These are phyloP conservation scores for Bipolaris zeicola DNA, from an alignment of 2,329 filamentous ascomycete genomes.

Conservation along the genomic window DNA sequence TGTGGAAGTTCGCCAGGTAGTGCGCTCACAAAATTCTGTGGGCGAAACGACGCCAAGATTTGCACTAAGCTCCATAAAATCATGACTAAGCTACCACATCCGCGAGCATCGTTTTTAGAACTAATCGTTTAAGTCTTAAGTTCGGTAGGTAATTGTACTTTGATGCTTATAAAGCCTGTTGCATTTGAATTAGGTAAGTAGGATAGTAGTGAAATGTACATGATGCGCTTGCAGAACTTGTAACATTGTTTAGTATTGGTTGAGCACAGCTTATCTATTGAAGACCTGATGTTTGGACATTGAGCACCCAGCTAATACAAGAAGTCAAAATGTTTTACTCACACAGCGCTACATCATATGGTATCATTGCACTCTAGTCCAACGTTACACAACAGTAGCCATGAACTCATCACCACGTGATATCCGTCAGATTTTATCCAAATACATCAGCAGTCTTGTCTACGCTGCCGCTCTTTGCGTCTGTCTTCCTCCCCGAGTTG, in stretches of 20 bases:
- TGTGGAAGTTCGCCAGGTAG: conserved; percentile 6
- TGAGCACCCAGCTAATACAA: background rate
- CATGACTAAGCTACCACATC: background rate
- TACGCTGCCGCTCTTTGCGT: conserved; percentile 38
- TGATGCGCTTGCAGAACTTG: background rate
- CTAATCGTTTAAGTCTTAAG: background rate
- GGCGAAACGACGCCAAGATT: conserved; percentile 25
- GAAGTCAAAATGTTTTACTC: background rate
- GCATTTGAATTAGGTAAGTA: background rate
- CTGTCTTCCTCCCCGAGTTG: conserved; percentile 34
- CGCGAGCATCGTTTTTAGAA: background rate
- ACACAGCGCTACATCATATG: conserved; percentile 9
- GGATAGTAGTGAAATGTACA: too few species aligned
- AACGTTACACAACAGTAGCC: conserved; percentile 9
- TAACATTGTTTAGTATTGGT: background rate
- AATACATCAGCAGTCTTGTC: background rate
- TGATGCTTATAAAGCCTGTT: background rate
- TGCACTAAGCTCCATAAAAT: conserved; percentile 14
- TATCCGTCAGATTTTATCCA: conserved; percentile 7
- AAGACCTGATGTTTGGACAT: background rate
- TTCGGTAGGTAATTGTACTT: background rate
- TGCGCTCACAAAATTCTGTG: conserved; percentile 20
- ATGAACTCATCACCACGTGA: conserved; percentile 4
- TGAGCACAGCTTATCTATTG: background rate
- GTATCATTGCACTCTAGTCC: conserved; percentile 24